These are phyloP conservation scores for Suhomyces faveliae DNA, from an alignment of 805 yeast genomes.

Conservation along the genomic window DNA sequence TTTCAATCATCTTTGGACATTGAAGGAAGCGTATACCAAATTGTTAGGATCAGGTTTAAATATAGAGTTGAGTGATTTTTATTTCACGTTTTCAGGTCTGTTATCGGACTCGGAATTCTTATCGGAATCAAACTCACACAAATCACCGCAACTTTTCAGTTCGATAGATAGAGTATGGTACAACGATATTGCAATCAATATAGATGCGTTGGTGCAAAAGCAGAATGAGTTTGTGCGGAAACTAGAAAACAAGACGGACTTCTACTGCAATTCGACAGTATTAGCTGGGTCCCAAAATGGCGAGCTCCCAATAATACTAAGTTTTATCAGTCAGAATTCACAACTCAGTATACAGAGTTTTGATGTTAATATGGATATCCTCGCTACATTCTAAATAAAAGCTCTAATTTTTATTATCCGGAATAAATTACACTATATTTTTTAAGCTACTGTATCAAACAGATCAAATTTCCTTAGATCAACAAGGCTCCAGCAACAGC, in stretches of 20 bases:
- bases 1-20: constrained; percentile 70
- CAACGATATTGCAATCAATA: constrained; percentile 1
- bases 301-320: constrained; percentile 8
- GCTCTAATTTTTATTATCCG: background rate
- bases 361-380: constrained; percentile 2
- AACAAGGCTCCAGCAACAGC: constrained; percentile 19
- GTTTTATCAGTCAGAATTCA: constrained; percentile 7
- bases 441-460: constrained; percentile 4
- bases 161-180: constrained; percentile 3
- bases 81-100: constrained; percentile 2
- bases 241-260: background rate
- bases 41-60: constrained; percentile 58
- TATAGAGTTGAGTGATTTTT: constrained; percentile 11
- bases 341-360: background rate
- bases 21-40: constrained; percentile 76
- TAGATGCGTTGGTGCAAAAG: constrained; percentile 1
- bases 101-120: background rate
- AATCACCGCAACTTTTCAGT: background rate
- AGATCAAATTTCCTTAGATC: constrained; percentile 11
- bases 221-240: constrained; percentile 4
- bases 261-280: constrained; percentile 9
- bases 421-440: constrained; percentile 1
- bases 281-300: background rate
- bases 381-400: background rate
- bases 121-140: background rate